Percentiles rank a stretch among this genome's conserved stretches.
Conservation (phyloP, 768 basidiomycete species). For the Termitomyces sp. region DNA sequence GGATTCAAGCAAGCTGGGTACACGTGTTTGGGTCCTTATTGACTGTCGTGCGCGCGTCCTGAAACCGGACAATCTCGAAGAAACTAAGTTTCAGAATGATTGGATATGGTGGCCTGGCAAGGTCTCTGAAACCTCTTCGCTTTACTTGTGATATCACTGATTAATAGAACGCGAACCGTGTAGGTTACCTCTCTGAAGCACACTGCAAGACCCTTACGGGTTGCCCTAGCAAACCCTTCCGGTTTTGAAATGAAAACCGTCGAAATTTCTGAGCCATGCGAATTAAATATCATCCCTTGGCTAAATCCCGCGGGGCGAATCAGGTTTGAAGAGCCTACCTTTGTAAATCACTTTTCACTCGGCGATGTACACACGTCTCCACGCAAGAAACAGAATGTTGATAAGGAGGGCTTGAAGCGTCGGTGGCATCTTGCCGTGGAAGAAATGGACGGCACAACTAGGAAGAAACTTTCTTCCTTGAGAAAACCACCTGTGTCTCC, state of each 20-base stretch:
- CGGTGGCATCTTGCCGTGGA: conserved; percentile 46
- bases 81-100: conserved; percentile 12
- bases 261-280: conserved; percentile 26
- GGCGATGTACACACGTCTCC: conserved; percentile 26
- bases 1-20: conserved; percentile 24
- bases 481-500: background rate
- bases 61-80: conserved; percentile 21
- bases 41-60: conserved; percentile 31
- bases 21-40: conserved; percentile 50
- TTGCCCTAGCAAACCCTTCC: conserved; percentile 17
- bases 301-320: conserved; percentile 21
- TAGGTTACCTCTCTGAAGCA: conserved; percentile 15
- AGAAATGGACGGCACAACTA: conserved; percentile 21
- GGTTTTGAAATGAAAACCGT: conserved; percentile 21
- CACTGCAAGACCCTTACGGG: conserved; percentile 16
- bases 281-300: conserved; percentile 34
- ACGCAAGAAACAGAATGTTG: conserved; percentile 37
- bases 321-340: conserved; percentile 40
- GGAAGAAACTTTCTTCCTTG: background rate
- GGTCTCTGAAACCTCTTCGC: conserved; percentile 29
- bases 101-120: conserved; percentile 69
- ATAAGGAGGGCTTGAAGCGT: conserved; percentile 23
- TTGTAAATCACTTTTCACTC: conserved; percentile 10
- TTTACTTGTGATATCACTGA: background rate
- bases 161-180: background rate